phyloP scores from a whole-genome alignment of 805 yeast species.

The Yamadazyma akitaensis region DNA sequence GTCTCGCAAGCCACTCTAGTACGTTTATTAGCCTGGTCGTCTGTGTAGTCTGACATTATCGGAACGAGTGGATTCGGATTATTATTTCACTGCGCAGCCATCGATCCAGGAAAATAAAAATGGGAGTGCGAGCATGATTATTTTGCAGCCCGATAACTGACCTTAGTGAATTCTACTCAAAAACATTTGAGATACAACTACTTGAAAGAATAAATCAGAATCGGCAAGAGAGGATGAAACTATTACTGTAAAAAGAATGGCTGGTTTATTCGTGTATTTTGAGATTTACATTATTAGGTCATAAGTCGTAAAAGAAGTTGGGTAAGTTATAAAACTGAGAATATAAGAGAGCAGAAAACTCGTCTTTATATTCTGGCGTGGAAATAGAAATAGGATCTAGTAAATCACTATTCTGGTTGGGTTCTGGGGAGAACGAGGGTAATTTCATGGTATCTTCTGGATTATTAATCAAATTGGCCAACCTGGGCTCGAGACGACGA shows the following conservation, averaged over 20 bases:
- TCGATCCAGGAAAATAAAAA: not conserved
- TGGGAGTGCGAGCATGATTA: no score
- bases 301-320: slow-evolving; percentile 5
- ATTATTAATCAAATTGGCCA: slow-evolving; percentile 1
- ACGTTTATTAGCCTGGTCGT: slow-evolving; percentile 14
- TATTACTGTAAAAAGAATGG: not conserved
- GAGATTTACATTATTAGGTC: not conserved
- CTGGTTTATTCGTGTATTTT: not conserved
- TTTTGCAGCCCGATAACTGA: no score
- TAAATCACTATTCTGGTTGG: no score
- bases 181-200: no score
- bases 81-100: not conserved
- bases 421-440: not conserved
- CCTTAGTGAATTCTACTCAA: no score
- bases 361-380: not conserved
- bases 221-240: no score
- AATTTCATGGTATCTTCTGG: not conserved
- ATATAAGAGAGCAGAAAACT: not conserved
- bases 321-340: slow-evolving; percentile 2
- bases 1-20: slow-evolving; percentile 30
- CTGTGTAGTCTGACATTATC: not conserved
- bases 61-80: not conserved
- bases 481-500: slow-evolving; percentile 1
- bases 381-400: no score
- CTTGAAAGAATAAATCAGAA: no score